Evolutionary conservation across 2,329 filamentous ascomycete genomes (phyloP), one percentile per base, ranked within the genome.

Genomic region (Didymella glomerata): DNA sequence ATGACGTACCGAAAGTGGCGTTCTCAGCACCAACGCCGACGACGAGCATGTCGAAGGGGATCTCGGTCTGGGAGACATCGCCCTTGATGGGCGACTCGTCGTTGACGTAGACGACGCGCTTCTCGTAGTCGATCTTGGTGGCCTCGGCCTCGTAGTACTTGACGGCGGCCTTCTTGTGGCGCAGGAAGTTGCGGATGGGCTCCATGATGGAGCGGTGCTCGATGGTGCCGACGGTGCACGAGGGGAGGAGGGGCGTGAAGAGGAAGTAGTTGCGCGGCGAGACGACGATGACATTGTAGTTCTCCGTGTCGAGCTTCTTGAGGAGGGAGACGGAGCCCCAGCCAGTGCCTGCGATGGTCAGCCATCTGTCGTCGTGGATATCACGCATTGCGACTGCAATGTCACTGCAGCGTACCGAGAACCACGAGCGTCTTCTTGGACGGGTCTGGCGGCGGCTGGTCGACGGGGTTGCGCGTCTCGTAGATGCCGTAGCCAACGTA

Each of bases 171-270:
- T 92, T 93, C 86, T 98, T 98, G 83, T 95, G 91, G 75, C 93
- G 91, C 69, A 97, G 86, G 78, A 99, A 97, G 78, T 95, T 92
- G 76, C 95, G 92, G 72, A 99, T 90, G 57, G 95, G 95, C 83
- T 99, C 95, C 95, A 99, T 99, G 81, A 99, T 99, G 76, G 93
- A 98, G 78, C 95, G 92, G 84, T 98, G 95, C 85, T 99, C 95
- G 79, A 99, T 95, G 71, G 92, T 90, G 73, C 95, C 95, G 67
- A 94, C 97, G 51, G 95, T 98, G 82, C 95, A 99, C 76, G 94
- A 98, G 66, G 95, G 95, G 62, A 99, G 87, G 60, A 99, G 88
- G 61, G 95, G 95, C 28, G 95, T 99, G 86, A 99, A 99, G 69
- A 99, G 90, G 88, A 99, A 99, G 87, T 97, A 99, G 83, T 99